Conservation (phyloP, 345 rosid species). For the Eucalyptus regnans region DNA sequence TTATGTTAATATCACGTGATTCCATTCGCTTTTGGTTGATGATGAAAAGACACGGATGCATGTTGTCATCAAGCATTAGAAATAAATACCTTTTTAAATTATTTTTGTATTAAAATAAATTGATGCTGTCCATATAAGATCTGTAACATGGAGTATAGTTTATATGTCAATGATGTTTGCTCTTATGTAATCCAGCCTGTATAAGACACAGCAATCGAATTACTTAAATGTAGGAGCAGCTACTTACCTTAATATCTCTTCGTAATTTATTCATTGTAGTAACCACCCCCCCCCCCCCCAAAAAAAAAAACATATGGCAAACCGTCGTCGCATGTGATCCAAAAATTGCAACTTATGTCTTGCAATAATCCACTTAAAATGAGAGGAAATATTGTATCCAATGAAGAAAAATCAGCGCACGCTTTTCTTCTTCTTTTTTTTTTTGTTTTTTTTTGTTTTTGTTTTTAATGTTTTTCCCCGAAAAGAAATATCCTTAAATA, state of each 20-base stretch:
- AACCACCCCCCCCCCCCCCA: not conserved
- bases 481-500: not conserved
- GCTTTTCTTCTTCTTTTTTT: not conserved
- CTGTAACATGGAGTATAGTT: not conserved
- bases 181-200: not conserved
- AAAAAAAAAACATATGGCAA: not conserved
- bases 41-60: not conserved
- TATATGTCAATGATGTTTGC: not conserved
- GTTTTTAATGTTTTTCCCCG: not conserved
- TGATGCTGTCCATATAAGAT: not conserved
- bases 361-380: not conserved
- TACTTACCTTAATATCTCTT: not conserved
- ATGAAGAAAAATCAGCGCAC: not conserved
- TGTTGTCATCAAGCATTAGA: not conserved
- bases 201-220: not conserved
- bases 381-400: not conserved
- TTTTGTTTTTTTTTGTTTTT: too few relatives aligned
- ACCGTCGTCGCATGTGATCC: not conserved
- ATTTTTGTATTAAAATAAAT: not conserved
- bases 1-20: not conserved
- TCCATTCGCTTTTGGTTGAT: not conserved
- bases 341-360: not conserved
- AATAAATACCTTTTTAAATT: not conserved
- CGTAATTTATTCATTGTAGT: not conserved
- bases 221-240: not conserved